Evolutionary conservation across 2,329 filamentous ascomycete genomes (phyloP).

Genomic region (Xylaria sp.): DNA sequence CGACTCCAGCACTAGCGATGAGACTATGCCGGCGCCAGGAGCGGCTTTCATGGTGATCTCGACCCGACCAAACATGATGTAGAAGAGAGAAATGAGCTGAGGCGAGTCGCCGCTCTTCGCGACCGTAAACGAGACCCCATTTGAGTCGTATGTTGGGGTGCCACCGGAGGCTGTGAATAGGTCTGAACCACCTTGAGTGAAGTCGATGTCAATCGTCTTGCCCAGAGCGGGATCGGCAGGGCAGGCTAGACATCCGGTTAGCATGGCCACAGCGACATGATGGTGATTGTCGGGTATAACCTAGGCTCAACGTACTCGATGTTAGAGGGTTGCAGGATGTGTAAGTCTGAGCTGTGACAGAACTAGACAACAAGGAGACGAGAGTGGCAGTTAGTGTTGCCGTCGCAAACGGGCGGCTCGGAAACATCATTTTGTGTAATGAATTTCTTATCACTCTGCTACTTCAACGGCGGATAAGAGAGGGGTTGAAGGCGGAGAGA

Average conservation of each 20-base stretch:
- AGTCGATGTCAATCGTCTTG: slow-evolving; percentile 84
- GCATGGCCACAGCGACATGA: slow-evolving; percentile 24
- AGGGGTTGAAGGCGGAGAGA: not conserved
- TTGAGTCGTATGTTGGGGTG: slow-evolving; percentile 74
- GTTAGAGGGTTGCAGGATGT: slow-evolving; percentile 48
- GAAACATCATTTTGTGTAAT: slow-evolving; percentile 40
- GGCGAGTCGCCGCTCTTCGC: slow-evolving; percentile 82
- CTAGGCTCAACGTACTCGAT: slow-evolving; percentile 41
- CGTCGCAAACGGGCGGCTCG: slow-evolving; percentile 37
- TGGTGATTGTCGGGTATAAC: not conserved
- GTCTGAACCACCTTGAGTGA: slow-evolving; percentile 79
- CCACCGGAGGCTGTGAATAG: slow-evolving; percentile 78
- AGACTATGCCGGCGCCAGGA: slow-evolving; percentile 90
- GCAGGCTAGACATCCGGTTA: slow-evolving; percentile 63
- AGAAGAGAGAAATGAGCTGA: slow-evolving; percentile 88
- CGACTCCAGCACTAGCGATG: slow-evolving; percentile 88
- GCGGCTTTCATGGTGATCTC: slow-evolving; percentile 87
- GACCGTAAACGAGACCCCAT: slow-evolving; percentile 86
- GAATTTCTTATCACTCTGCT: not conserved
- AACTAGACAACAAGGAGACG: slow-evolving; percentile 38
- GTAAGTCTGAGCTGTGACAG: slow-evolving; percentile 46
- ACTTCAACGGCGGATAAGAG: not conserved
- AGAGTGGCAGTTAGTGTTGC: slow-evolving; percentile 34
- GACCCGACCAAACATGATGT: slow-evolving; percentile 98
- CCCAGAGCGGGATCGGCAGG: slow-evolving; percentile 82